Evolutionary conservation across 2,329 filamentous ascomycete species (phyloP), one percentile per base, ranked within the genome.

Genomic region (Ascochyta clinopodiicola): DNA sequence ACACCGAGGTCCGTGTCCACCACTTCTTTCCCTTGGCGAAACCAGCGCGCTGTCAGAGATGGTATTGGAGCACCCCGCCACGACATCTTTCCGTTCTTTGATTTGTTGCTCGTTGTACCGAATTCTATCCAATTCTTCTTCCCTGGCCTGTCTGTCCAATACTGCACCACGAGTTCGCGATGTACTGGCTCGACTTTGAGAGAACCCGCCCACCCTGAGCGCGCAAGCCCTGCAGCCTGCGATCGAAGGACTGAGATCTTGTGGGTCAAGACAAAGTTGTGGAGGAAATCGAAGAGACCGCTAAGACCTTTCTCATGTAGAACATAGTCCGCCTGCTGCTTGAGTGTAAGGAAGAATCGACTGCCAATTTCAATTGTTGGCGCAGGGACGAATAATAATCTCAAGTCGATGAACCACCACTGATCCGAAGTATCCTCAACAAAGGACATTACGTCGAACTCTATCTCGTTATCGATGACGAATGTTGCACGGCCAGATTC

Each of bases 391-490:
- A 96, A 99, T 13, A 87, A 79, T 65, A 96, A 92, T 56, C 93
- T 86, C 67, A 98, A 87, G 73, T 98, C 93, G 59, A 98, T 90
- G 71, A 98, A 96, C 82, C 90, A 97, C 71, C 96, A 96, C 67
- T 96, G 93, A 49, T 90, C 89, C 29, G 87, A 81, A 17, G 88
- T 85, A 62, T 95, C 89, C 70, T 98, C 93, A 64, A 93, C 89
- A 17, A 90, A 91, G 60, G 98, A 90, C 1, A 92, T 93, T 46
- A 99, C 83, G 71, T 98, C 95, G 19, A 98, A 86, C 73, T 98
- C 94, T 67, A 97, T 97, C 73, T 98, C 94, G 48, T 86, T 85
- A 2, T 85, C 79, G 1, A 98, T 90, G 42, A 81, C 84, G 74
- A 99, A 99, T 0, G 92, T 98, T 6, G 90, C 94, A 44, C 94